A percentile compares a stretch with the other conserved stretches of the same genome.
Conservation (phyloP, 768 basidiomycete genomes). For the Leccinum boreale region DNA sequence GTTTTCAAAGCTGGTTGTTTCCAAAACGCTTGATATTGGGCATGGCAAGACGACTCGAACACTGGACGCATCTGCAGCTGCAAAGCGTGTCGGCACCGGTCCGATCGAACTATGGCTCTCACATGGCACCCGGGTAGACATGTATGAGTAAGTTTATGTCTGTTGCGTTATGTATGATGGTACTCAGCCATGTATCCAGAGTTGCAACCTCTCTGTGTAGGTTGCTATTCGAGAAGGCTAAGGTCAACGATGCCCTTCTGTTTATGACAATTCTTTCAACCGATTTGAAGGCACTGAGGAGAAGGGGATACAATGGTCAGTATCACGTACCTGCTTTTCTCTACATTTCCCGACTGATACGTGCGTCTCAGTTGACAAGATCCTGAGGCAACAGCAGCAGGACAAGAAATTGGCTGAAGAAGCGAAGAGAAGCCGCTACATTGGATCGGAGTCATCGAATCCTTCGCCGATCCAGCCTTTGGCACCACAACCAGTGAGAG, state of each 20-base stretch:
- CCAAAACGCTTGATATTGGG: conserved; percentile 57
- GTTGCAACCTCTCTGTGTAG: conserved; percentile 83
- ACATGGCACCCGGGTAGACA: conserved; percentile 71
- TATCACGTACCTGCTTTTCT: neutral
- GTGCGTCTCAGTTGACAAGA: conserved; percentile 69
- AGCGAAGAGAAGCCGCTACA: conserved; percentile 27
- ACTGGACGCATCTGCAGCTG: conserved; percentile 74
- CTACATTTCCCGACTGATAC: conserved; percentile 9
- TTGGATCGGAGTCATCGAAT: conserved; percentile 16
- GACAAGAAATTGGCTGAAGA: conserved; percentile 57
- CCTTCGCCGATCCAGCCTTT: conserved; percentile 10
- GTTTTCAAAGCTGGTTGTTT: conserved; percentile 61
- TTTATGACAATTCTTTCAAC: conserved; percentile 95
- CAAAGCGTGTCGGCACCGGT: conserved; percentile 48
- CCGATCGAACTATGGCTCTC: conserved; percentile 80
- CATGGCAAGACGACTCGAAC: conserved; percentile 45
- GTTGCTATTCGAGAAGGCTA: conserved; percentile 70
- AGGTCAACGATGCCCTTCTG: conserved; percentile 83
- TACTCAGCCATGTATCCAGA: conserved; percentile 37
- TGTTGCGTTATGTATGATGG: neutral
- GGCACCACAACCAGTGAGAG: conserved; percentile 12
- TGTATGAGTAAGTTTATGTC: conserved; percentile 76
- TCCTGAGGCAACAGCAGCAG: conserved; percentile 78
- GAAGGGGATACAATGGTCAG: conserved; percentile 83
- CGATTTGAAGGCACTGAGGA: conserved; percentile 73